Conservation (phyloP, 345 rosid species). For the Populus alba region DNA sequence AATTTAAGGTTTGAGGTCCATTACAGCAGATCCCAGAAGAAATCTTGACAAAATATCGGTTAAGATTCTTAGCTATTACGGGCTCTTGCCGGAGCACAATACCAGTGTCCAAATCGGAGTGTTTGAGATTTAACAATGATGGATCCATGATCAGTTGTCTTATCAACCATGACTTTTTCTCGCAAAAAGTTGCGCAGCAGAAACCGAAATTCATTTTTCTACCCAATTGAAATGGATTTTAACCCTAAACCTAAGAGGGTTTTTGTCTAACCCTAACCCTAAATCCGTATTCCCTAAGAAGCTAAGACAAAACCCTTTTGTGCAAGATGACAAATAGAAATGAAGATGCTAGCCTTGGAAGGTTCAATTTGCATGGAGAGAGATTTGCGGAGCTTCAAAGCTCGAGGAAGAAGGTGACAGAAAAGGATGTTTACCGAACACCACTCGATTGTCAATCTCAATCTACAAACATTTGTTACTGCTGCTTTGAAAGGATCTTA, state of each 20-base stretch:
- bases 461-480: neutral
- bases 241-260: too few species aligned
- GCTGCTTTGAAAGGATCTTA: neutral
- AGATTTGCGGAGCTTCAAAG: slow-evolving; percentile 5
- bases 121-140: neutral
- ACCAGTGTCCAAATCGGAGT: neutral
- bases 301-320: too few species aligned
- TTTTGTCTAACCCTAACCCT: too few species aligned
- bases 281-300: too few species aligned
- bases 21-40: neutral
- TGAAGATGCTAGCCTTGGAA: neutral
- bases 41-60: neutral
- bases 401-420: neutral
- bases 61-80: too few species aligned
- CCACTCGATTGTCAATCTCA: neutral
- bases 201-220: neutral
- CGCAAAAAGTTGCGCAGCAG: neutral
- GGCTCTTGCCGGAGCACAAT: neutral
- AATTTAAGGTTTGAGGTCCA: neutral
- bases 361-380: neutral
- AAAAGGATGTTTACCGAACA: slow-evolving; percentile 9
- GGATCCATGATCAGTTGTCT: neutral
- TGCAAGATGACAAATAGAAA: too few species aligned
- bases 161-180: neutral
- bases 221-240: neutral